Base-by-base conservation (phyloP, 306 rosid genomes). In the Nissolia schottii region DNA sequence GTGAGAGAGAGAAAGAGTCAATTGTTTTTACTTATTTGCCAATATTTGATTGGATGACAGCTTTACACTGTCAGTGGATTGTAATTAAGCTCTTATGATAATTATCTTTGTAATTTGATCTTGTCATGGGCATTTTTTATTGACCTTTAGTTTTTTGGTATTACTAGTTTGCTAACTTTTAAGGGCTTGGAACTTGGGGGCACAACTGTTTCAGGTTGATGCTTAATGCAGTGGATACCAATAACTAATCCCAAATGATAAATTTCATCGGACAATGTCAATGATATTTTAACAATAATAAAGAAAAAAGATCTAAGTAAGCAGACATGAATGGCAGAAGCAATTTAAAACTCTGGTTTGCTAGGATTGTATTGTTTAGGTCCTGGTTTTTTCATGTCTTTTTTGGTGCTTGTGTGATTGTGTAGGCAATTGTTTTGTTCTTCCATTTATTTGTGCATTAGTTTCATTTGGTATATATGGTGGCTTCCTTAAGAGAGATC, bases 331-430 rank as follows among this genome's bases (percentile, higher is more conserved):
- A 60, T 23, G 35, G 5, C 48, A 32, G 10, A 13, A 61, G 18
- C 19, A 34, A 62, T 31, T 22, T 45, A 31, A 61, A 43, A 58
- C 20, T 55, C 57, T 13, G 13, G 61, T 66, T 8, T 41, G 35
- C 45, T 74, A 37, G 56, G 63, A 6, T 64, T 75, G 32, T 54
- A n/a, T n/a, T n/a, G n/a, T n/a, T n/a, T 41, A 8, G 48, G 48
- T 12, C 46, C 57, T 16, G 16, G 54, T 15, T 46, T 49, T n/a
- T 46, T 31, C 46, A 20, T 18, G 57, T 63, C 27, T 3, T 22
- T n/a, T 29, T 35, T 23, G 40, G 34, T 54, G 11, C 46, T 51
- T 66, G 22, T 66, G 22, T 46, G 66, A 65, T 49, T 32, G 9
- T 7, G 35, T 32, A 8, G 54, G 8, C 29, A 15, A 6, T 35